Percentiles rank a stretch among this genome's conserved stretches.
Conservation (phyloP, 2,329 filamentous ascomycete species). For the Bipolaris oryzae region DNA sequence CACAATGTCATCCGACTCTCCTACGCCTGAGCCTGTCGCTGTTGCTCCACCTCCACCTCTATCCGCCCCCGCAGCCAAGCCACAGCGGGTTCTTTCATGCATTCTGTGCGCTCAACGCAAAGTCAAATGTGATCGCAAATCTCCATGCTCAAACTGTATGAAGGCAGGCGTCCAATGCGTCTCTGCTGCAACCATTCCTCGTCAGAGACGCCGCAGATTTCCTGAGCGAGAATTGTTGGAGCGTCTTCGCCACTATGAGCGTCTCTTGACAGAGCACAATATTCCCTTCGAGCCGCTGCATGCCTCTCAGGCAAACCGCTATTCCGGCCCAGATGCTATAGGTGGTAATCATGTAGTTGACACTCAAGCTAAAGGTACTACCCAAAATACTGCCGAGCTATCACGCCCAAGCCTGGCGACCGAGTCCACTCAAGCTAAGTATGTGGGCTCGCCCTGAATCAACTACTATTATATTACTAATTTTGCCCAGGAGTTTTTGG, state of each 20-base stretch:
- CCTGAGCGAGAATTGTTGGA: conserved; percentile 74
- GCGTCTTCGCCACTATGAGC: conserved; percentile 71
- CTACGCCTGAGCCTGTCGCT: conserved; percentile 12
- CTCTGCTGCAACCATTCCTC: conserved; percentile 56
- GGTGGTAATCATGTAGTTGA: neutral
- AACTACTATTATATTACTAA: conserved; percentile 5
- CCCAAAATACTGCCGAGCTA: neutral
- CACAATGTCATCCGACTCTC: conserved; percentile 15
- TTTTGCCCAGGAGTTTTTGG: conserved; percentile 28
- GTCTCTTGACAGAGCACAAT: conserved; percentile 67
- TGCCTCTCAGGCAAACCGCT: conserved; percentile 22
- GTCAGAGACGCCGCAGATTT: conserved; percentile 65
- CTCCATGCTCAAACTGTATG: conserved; percentile 44
- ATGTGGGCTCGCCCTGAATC: neutral
- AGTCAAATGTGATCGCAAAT: conserved; percentile 48
- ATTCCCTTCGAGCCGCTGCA: conserved; percentile 71
- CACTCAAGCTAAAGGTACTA: neutral
- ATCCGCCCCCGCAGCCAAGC: conserved; percentile 25
- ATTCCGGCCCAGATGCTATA: conserved; percentile 10
- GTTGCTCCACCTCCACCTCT: conserved; percentile 7
- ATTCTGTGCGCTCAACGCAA: conserved; percentile 69
- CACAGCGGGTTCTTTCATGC: conserved; percentile 61
- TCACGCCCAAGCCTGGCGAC: neutral
- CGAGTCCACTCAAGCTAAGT: conserved; percentile 8
- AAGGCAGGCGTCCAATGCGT: conserved; percentile 43